Base-by-base conservation (phyloP, 495 filamentous ascomycete genomes). In the Aspergillus sclerotiicarbonarius region DNA sequence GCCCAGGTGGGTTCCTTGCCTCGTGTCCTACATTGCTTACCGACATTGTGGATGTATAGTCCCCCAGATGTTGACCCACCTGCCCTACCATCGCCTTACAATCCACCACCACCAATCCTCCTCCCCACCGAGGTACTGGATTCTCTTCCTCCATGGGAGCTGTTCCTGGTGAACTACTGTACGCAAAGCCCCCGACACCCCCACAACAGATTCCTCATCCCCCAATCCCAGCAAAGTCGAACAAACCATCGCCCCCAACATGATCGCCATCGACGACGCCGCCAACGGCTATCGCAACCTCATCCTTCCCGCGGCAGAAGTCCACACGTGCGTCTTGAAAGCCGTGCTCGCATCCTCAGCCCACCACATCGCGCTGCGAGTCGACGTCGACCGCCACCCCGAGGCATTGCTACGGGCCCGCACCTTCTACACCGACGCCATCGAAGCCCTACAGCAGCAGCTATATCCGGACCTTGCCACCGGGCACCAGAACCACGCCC, bases 211-310 rank as follows among this genome's bases (percentile, higher is more conserved):
- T n/a, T n/a, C n/a, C n/a, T n/a, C n/a, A n/a, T n/a, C n/a, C n/a
- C n/a, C n/a, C n/a, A n/a, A n/a, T n/a, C n/a, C n/a, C n/a, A n/a
- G n/a, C n/a, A n/a, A 2, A 60, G 58, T 57, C 48, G 57, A 52
- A 8, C 16, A 61, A 18, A 16, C 57, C 16, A 61, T 64, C 20
- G 62, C 62, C 8, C 58, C 58, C 4, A 33, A 55, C 18, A 60
- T 59, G 54, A 54, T 59, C 15, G 54, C 54, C 7, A 61, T 64
- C 46, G 58, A 64, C 49, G 55, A 48, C 35, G 10, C 29, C 9
- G 49, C 50, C 53, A 64, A 64, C 21, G 62, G 62, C 16, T 64
- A 49, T 30, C 62, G 62, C 29, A 43, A 39, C 21, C 29, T 61
- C 19, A 53, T 61, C 35, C 53, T 64, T 6, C 62, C 62, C 0